Evolutionary conservation across 2,329 filamentous ascomycete genomes (phyloP).

Genomic region (Aspergillus ibericus): DNA sequence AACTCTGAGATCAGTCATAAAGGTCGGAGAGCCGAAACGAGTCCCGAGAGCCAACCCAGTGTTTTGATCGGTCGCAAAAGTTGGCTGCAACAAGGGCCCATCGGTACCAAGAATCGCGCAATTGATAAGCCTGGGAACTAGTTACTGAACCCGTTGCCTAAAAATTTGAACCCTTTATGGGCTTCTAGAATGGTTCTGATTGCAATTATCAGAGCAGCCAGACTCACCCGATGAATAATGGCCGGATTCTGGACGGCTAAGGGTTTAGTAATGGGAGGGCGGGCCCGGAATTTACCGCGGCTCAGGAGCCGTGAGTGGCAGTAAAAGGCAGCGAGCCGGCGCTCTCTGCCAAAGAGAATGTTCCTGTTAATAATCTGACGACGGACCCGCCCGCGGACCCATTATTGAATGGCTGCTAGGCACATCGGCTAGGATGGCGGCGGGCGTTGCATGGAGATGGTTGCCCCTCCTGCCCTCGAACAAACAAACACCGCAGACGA

Average conservation of each 20-base stretch:
- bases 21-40: not conserved
- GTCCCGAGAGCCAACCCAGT: not conserved
- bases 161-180: not conserved
- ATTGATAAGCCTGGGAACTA: not conserved
- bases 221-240: not conserved
- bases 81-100: too few species aligned
- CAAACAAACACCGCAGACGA: not conserved
- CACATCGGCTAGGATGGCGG: not conserved
- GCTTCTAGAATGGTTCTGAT: not conserved
- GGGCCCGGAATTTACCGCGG: conserved; percentile 10
- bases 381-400: conserved; percentile 2
- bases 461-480: not conserved
- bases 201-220: not conserved
- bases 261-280: not conserved
- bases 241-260: conserved; percentile 6
- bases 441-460: conserved; percentile 4
- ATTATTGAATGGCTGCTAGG: not conserved
- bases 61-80: not conserved
- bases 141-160: not conserved
- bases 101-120: too few species aligned
- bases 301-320: conserved; percentile 2
- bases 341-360: conserved; percentile 20
- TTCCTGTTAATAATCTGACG: conserved; percentile 27
- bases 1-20: not conserved
- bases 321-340: too few species aligned